These are phyloP conservation scores for Cladosporium sp. DNA, from an alignment of 2,329 filamentous ascomycete species.

Conservation along the genomic window DNA sequence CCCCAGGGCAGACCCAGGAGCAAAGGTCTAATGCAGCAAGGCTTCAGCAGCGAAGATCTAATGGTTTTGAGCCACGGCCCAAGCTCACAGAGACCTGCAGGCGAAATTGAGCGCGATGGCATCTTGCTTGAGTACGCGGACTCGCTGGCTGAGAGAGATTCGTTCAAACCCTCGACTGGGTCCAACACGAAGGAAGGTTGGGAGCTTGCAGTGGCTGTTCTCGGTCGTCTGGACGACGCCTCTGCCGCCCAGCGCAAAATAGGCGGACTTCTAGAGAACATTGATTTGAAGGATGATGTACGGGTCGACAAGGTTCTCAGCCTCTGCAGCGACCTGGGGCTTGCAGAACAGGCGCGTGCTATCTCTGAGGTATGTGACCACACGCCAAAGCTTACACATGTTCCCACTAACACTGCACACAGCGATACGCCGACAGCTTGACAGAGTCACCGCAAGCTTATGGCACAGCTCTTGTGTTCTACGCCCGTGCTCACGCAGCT, in stretches of 20 bases:
- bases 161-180: background rate
- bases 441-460: constrained; percentile 60
- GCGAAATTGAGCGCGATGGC: constrained; percentile 80
- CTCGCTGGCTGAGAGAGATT: constrained; percentile 49
- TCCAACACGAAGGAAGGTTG: constrained; percentile 59
- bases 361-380: constrained; percentile 68
- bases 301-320: constrained; percentile 79
- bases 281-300: constrained; percentile 66
- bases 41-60: constrained; percentile 77
- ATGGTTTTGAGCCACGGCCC: constrained; percentile 72
- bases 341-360: constrained; percentile 72
- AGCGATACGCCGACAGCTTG: constrained; percentile 81
- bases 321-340: constrained; percentile 71
- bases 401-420: constrained; percentile 21
- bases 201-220: constrained; percentile 80
- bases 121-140: constrained; percentile 74
- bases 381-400: background rate
- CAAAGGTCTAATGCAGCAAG: constrained; percentile 52
- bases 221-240: constrained; percentile 74
- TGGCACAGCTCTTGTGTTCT: constrained; percentile 85
- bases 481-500: constrained; percentile 74
- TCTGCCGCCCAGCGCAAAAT: constrained; percentile 70
- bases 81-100: constrained; percentile 34
- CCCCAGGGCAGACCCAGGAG: constrained; percentile 52
- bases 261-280: constrained; percentile 64